Percentiles rank a stretch among this genome's conserved stretches.
phyloP scores from a whole-genome alignment of 75 land plant genomes.

The Sequoia sempervirens region DNA sequence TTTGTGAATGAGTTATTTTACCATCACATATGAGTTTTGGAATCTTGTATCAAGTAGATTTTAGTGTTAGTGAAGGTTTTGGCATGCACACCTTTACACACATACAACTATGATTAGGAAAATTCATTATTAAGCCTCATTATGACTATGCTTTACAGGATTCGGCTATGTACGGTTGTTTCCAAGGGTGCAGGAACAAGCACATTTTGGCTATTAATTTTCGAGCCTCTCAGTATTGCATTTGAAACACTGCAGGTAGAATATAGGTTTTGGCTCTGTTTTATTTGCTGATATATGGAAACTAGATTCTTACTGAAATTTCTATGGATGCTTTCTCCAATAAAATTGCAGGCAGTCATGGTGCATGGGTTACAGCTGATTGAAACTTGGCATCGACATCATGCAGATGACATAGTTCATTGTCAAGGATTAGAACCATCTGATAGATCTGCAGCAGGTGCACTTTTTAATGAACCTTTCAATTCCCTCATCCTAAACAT shows the following conservation, averaged over 20 bases:
- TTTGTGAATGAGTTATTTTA: background rate
- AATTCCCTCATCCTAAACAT: background rate
- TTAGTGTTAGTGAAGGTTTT: background rate
- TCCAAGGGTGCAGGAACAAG: slow-evolving; percentile 46
- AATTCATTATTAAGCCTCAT: background rate
- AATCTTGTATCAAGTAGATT: background rate
- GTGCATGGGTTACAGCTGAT: slow-evolving; percentile 91
- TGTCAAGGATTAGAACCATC: slow-evolving; percentile 25
- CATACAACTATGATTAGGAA: background rate
- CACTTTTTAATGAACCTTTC: background rate
- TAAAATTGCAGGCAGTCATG: slow-evolving; percentile 64
- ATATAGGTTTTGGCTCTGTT: background rate
- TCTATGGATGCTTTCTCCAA: background rate
- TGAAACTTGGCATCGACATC: slow-evolving; percentile 74
- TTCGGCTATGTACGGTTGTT: slow-evolving; percentile 49
- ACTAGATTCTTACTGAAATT: background rate
- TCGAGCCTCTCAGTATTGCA: slow-evolving; percentile 94
- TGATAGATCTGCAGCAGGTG: slow-evolving; percentile 67
- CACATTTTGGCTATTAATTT: slow-evolving; percentile 63
- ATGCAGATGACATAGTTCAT: slow-evolving; percentile 27
- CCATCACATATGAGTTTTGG: background rate
- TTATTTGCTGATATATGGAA: background rate
- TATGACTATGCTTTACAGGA: slow-evolving; percentile 47
- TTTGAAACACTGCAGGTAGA: slow-evolving; percentile 91
- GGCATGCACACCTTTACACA: background rate